Percentiles rank a stretch among this genome's conserved stretches.
phyloP scores from a whole-genome alignment of 2,329 filamentous ascomycete species.

The Chrysoporthe austroafricana region DNA sequence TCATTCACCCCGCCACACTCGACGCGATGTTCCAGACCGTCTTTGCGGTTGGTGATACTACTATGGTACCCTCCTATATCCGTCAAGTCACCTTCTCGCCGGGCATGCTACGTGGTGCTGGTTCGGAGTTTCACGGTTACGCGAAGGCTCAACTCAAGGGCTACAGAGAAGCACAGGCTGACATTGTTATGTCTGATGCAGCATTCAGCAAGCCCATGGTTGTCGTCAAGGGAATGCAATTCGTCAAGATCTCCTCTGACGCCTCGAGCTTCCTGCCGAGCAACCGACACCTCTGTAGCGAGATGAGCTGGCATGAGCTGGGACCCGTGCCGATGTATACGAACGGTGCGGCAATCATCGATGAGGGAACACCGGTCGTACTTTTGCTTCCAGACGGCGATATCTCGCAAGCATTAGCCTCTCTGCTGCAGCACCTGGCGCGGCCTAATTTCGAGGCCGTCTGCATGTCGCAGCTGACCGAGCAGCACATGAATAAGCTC shows the following conservation, averaged over 20 bases:
- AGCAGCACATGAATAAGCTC: constrained; percentile 35
- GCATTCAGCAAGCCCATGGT: constrained; percentile 42
- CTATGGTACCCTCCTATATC: constrained; percentile 55
- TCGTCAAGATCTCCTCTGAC: constrained; percentile 43
- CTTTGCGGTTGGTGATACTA: constrained; percentile 48
- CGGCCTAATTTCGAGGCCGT: constrained; percentile 37
- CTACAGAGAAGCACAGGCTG: constrained; percentile 45
- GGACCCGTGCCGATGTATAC: constrained; percentile 34
- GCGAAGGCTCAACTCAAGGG: constrained; percentile 43
- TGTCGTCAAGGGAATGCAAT: constrained; percentile 49
- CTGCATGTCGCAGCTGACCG: constrained; percentile 42
- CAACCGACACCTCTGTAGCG: constrained; percentile 52
- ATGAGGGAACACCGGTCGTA: constrained; percentile 36
- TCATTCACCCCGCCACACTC: constrained; percentile 62
- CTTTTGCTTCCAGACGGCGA: constrained; percentile 32
- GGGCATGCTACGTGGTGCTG: constrained; percentile 38
- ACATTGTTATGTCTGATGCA: constrained; percentile 48
- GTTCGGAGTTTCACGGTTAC: constrained; percentile 46
- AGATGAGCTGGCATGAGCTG: constrained; percentile 50
- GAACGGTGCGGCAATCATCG: constrained; percentile 31
- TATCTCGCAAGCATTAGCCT: neutral
- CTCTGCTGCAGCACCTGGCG: constrained; percentile 25
- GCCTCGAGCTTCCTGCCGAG: constrained; percentile 49
- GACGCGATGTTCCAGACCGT: constrained; percentile 60
- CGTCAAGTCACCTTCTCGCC: constrained; percentile 52